Evolutionary conservation across 2,329 filamentous ascomycete genomes (phyloP).

Genomic region (Lithohypha guttulata): DNA sequence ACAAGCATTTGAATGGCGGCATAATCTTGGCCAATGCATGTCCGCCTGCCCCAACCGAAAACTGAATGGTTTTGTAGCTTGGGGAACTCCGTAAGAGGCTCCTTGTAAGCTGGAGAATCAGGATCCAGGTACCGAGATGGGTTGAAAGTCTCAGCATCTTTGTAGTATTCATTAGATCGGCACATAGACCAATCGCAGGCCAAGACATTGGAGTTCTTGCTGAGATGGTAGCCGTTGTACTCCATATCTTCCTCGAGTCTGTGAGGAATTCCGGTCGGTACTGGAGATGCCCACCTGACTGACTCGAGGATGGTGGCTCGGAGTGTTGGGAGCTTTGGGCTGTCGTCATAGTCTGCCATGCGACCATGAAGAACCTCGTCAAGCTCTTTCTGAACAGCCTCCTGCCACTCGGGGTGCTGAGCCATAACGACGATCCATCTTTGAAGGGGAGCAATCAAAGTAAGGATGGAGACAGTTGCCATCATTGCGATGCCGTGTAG

Average conservation of each 20-base stretch:
- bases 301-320: slow-evolving; percentile 30
- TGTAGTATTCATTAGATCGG: neutral
- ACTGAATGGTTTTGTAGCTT: slow-evolving; percentile 4
- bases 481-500: slow-evolving; percentile 5
- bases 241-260: slow-evolving; percentile 32
- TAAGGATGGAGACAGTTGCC: slow-evolving; percentile 8
- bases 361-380: slow-evolving; percentile 36
- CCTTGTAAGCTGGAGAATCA: slow-evolving; percentile 42
- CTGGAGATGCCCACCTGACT: neutral
- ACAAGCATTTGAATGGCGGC: slow-evolving; percentile 1
- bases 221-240: slow-evolving; percentile 1
- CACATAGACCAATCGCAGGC: slow-evolving; percentile 7
- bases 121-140: slow-evolving; percentile 40
- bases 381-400: slow-evolving; percentile 37
- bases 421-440: slow-evolving; percentile 28
- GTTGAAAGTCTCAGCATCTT: slow-evolving; percentile 5
- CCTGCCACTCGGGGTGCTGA: slow-evolving; percentile 40
- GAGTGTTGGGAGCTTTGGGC: slow-evolving; percentile 26
- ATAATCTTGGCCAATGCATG: slow-evolving; percentile 2
- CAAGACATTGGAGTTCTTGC: neutral
- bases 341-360: slow-evolving; percentile 28
- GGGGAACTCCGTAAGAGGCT: slow-evolving; percentile 23
- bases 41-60: slow-evolving; percentile 4
- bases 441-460: slow-evolving; percentile 4
- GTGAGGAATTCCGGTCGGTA: slow-evolving; percentile 4